A percentile compares a stretch with the other conserved stretches of the same genome.
phyloP scores from a whole-genome alignment of 2,329 filamentous ascomycete genomes.

The Ceratocystiopsis brevicomis region DNA sequence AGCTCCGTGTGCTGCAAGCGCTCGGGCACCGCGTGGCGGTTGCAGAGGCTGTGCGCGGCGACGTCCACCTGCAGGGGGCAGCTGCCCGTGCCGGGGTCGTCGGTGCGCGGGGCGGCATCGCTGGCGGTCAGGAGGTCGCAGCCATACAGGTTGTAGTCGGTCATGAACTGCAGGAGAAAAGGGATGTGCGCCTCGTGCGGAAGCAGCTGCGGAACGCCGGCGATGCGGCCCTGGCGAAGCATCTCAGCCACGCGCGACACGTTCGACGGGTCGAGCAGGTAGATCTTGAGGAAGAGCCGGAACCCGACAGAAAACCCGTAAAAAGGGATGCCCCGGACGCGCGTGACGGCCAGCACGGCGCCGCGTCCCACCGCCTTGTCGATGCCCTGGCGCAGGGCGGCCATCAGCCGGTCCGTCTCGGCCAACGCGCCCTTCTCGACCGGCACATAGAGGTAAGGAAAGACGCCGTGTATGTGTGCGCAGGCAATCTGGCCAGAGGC shows the following conservation, averaged over 20 bases:
- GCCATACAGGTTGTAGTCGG: conserved; percentile 91
- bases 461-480: conserved; percentile 84
- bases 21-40: conserved; percentile 55
- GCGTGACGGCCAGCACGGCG: conserved; percentile 64
- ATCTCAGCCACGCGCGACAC: conserved; percentile 81
- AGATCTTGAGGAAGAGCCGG: conserved; percentile 80
- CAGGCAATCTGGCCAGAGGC: conserved; percentile 93
- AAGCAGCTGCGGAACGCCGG: conserved; percentile 71
- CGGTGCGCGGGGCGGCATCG: conserved; percentile 53
- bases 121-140: conserved; percentile 67
- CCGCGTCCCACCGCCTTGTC: conserved; percentile 67
- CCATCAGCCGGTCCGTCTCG: conserved; percentile 1
- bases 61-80: conserved; percentile 83
- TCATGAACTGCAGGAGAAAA: conserved; percentile 92
- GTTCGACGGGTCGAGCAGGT: conserved; percentile 70
- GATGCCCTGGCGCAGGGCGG: conserved; percentile 59
- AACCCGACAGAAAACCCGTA: conserved; percentile 93
- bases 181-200: conserved; percentile 90
- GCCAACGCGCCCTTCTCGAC: conserved; percentile 1
- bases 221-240: conserved; percentile 51
- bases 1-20: conserved; percentile 79
- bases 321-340: conserved; percentile 87
- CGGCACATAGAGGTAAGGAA: conserved; percentile 76
- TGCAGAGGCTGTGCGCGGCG: conserved; percentile 71
- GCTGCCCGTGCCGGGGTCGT: conserved; percentile 27